Evolutionary conservation across 2,329 filamentous ascomycete species (phyloP), one percentile per base, ranked within the genome.

Genomic region (Colletotrichum sublineola): DNA sequence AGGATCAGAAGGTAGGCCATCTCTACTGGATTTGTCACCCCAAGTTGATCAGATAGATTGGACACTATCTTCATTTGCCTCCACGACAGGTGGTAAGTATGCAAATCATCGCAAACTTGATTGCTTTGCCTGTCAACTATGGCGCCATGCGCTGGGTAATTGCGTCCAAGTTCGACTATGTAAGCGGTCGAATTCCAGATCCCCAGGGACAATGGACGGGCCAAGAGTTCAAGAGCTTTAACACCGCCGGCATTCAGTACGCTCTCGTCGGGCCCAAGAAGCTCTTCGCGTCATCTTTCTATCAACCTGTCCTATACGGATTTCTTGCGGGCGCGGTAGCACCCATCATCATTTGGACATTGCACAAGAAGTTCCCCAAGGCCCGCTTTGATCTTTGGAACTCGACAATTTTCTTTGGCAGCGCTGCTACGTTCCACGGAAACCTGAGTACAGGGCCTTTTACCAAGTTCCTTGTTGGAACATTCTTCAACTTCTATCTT

Each of bases 201-300:
- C 88, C 89, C 0, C 82, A 88, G 0, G 84, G 88, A 70, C 89
- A 91, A 76, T 91, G 89, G 89, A 91, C 89, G 0, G 89, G 87
- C 0, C 89, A 91, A 75, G 77, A 76, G 1, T 80, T 91, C 1
- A 83, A 86, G 0, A 81, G 79, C 3, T 86, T 84, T n/a, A 83
- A 90, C 61, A 90, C 87, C 0, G 84, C 86, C 44, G 87, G 86
- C 2, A 86, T 90, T 2, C 88, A 91, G 77, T 91, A 91, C 73
- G 89, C 89, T 2, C 81, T 91, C 6, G 84, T 91, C 36, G 87
- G 83, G 67, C 77, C 80, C 76, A 63, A 74, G 31, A 71, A 71
- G 15, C 83, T 89, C 48, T 89, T 89, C 77, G 75, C 82, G 38
- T 80, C 85, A 50, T 77, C 82, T 29, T 84, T 87, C 70, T 88